Conservation (phyloP, 1,284 basidiomycete genomes). For the Veloporphyrellus conicus region DNA sequence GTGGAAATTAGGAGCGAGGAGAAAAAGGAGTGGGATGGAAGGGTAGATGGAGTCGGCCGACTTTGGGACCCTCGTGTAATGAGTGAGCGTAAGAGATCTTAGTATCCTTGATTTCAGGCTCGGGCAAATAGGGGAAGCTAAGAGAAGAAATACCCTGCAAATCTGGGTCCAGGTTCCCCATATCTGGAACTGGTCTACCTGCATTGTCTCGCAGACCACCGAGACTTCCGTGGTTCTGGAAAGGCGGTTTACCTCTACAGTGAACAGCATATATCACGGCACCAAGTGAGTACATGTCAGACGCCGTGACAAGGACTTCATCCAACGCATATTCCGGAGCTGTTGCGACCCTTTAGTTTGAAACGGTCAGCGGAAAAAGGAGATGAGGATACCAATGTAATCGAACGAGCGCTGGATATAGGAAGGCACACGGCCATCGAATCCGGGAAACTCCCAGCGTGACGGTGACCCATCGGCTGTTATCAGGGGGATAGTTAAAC, state of each 20-base stretch:
- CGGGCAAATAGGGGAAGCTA: background rate
- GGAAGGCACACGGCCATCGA: constrained; percentile 74
- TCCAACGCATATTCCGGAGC: constrained; percentile 95
- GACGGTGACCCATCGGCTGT: constrained; percentile 69
- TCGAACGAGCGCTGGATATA: constrained; percentile 92
- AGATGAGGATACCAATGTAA: constrained; percentile 69
- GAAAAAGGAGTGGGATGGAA: constrained; percentile 87
- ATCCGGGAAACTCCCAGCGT: constrained; percentile 85
- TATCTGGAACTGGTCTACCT: constrained; percentile 56
- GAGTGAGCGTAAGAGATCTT: constrained; percentile 74
- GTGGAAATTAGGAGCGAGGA: constrained; percentile 96
- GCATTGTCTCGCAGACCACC: constrained; percentile 76
- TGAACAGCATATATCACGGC: constrained; percentile 89
- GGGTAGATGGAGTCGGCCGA: constrained; percentile 72
- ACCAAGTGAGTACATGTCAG: constrained; percentile 94
- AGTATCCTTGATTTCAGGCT: constrained; percentile 9
- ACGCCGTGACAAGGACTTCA: constrained; percentile 78
- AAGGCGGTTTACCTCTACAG: constrained; percentile 83
- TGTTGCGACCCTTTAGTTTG: constrained; percentile 32
- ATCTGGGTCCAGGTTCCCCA: constrained; percentile 63
- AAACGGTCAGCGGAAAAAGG: background rate
- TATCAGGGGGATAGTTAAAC: constrained; percentile 77
- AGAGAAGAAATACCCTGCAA: constrained; percentile 51
- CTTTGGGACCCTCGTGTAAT: constrained; percentile 74
- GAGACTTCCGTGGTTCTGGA: constrained; percentile 82